Evolutionary conservation across 352 stramenopile species (phyloP).

Genomic region (Elongisporangium anandrum): DNA sequence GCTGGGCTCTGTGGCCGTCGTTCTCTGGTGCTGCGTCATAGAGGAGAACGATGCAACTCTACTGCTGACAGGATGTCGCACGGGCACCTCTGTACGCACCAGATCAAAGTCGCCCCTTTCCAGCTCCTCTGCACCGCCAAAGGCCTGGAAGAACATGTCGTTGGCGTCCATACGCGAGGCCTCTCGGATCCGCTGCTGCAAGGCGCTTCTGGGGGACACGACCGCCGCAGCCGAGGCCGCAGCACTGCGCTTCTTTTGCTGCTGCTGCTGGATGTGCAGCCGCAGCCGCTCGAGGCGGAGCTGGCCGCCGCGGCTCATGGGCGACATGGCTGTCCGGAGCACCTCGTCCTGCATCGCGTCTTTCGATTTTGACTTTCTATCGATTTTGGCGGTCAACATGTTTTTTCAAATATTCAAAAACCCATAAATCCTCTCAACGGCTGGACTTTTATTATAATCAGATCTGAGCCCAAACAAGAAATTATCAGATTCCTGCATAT

Average conservation of each 20-base stretch:
- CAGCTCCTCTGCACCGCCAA: constrained; percentile 49
- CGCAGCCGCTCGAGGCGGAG: constrained; percentile 30
- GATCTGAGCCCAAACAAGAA: neutral
- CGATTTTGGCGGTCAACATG: neutral
- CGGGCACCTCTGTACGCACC: constrained; percentile 12
- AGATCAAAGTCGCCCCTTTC: constrained; percentile 37
- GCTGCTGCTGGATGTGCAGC: constrained; percentile 29
- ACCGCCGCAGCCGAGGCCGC: constrained; percentile 5
- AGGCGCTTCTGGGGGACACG: constrained; percentile 25
- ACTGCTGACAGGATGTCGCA: constrained; percentile 6
- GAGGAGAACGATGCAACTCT: constrained; percentile 1
- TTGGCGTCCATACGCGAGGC: constrained; percentile 40
- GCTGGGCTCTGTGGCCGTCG: neutral
- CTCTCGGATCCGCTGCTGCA: constrained; percentile 47
- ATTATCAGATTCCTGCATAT: constrained; percentile 4
- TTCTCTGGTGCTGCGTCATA: constrained; percentile 5
- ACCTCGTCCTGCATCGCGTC: constrained; percentile 1
- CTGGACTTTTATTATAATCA: too few relatives aligned
- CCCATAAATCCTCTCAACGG: too few relatives aligned
- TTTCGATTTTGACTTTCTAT: neutral
- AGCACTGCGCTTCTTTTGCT: neutral
- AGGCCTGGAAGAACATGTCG: constrained; percentile 65
- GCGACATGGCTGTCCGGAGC: constrained; percentile 22
- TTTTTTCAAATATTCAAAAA: neutral
- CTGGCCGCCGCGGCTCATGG: constrained; percentile 37